Evolutionary conservation across 495 filamentous ascomycete genomes (phyloP), one percentile per base, ranked within the genome.

Genomic region (Penicillium dipodomyicola): DNA sequence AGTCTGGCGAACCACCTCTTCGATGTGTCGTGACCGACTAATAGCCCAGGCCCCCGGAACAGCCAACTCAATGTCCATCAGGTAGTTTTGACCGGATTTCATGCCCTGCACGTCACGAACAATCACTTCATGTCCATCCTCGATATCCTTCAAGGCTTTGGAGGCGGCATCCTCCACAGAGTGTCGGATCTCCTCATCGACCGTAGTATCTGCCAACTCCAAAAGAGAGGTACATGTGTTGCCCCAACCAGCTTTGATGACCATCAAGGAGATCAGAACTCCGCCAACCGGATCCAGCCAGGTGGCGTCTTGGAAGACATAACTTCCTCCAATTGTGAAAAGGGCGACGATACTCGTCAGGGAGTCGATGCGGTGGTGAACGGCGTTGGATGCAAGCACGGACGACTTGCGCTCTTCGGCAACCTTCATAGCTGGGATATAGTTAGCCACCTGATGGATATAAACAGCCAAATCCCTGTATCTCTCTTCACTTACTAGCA

Each of bases 221-320:
- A 89, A 79, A 5, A 97, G 75, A 5, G 93, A 87, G 5, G 85
- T 80, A 25, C 83, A 77, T 0, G 92, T 96, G 68, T 98, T 98
- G 30, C 81, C 83, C 78, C 84, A 90, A 1, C 94, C 94, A 19
- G 94, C 94, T 57, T 86, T 89, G 64, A 97, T 86, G 22, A 98
- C 93, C 84, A 98, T 88, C 40, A 90, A 67, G 27, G 92, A 95
- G 52, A 98, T 96, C 23, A 96, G 68, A 19, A 97, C 80, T 12
- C 94, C 91, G 43, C 94, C 94, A 49, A 96, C 86, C n/a, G 94
- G 91, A 73, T 98, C 95, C 42, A 97, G 81, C 91, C 92, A 97
- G 43, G 85, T 80, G 40, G 91, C 90, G 61, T 93, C 85, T 25
- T 83, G 75, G 37, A 96, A 82, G 47, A 96, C 71, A 69, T 96